Percentiles rank a stretch among this genome's conserved stretches.
Conservation (phyloP, 2,329 filamentous ascomycete species). For the Aaosphaeria arxii region DNA sequence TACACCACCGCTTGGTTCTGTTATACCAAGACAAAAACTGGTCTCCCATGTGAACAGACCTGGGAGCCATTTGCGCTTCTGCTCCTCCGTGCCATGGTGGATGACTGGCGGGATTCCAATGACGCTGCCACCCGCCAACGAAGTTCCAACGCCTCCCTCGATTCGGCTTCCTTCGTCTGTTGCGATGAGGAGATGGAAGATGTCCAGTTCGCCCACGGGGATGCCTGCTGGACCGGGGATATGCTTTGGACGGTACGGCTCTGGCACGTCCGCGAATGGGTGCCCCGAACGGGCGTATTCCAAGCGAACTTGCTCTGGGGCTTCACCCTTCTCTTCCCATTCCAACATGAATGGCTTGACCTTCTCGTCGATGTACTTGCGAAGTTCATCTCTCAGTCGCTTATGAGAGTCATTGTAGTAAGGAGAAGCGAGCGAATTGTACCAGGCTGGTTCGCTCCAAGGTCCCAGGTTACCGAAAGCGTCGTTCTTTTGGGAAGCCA, state of each 20-base stretch:
- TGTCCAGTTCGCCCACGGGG: constrained; percentile 33
- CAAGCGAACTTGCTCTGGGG: constrained; percentile 45
- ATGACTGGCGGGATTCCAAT: constrained; percentile 65
- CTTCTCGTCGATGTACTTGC: constrained; percentile 58
- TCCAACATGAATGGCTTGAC: constrained; percentile 59
- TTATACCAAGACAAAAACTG: constrained; percentile 63
- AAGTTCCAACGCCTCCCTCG: constrained; percentile 57
- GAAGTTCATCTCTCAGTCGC: constrained; percentile 54
- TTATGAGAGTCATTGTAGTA: constrained; percentile 65
- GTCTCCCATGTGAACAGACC: constrained; percentile 58
- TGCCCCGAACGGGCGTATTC: constrained; percentile 42
- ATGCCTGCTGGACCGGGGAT: constrained; percentile 37
- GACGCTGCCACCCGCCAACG: constrained; percentile 57
- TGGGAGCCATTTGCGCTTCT: constrained; percentile 59
- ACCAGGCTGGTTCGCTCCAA: constrained; percentile 49
- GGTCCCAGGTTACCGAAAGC: constrained; percentile 37
- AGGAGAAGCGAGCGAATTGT: constrained; percentile 50
- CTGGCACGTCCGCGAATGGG: constrained; percentile 43
- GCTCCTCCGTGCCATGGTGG: constrained; percentile 59
- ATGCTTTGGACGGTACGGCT: constrained; percentile 41
- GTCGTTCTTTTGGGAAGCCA: constrained; percentile 20
- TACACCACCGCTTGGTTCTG: constrained; percentile 56
- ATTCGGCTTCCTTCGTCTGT: constrained; percentile 56
- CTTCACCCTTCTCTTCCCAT: constrained; percentile 57
- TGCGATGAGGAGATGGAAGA: constrained; percentile 48